phyloP scores from a whole-genome alignment of 116 monocot genomes.

The Zostera marina region DNA sequence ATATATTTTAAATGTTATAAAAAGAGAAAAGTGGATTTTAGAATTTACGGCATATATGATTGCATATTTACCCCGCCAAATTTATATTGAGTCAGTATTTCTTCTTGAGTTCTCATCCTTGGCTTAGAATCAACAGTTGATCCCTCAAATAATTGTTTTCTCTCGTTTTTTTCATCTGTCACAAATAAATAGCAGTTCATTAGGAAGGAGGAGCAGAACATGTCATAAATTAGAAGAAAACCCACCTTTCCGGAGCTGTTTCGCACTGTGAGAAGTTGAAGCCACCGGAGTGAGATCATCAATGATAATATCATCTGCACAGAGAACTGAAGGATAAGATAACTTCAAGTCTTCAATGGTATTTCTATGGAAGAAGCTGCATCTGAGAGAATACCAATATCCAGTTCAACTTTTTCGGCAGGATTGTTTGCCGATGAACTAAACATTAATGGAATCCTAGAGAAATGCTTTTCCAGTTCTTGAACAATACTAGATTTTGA shows the following conservation, averaged over 20 bases:
- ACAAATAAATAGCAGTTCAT: not conserved
- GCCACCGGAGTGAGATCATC: slow-evolving; percentile 40
- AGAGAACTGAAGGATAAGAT: slow-evolving; percentile 5
- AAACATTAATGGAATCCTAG: slow-evolving; percentile 37
- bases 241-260: slow-evolving; percentile 26
- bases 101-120: slow-evolving; percentile 60
- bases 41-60: not conserved
- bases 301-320: slow-evolving; percentile 82
- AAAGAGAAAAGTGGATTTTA: not conserved
- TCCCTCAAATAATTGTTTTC: slow-evolving; percentile 72
- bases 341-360: not conserved
- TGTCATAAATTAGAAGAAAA: not conserved
- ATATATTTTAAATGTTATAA: not conserved
- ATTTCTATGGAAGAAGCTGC: not conserved
- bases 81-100: slow-evolving; percentile 76
- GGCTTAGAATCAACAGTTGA: slow-evolving; percentile 40
- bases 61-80: slow-evolving; percentile 60
- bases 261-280: slow-evolving; percentile 25
- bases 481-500: slow-evolving; percentile 10
- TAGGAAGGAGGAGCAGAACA: not conserved
- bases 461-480: slow-evolving; percentile 55
- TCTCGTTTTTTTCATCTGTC: slow-evolving; percentile 42
- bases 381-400: slow-evolving; percentile 38
- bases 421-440: slow-evolving; percentile 1
- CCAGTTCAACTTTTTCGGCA: slow-evolving; percentile 25